Conservation (phyloP, 169 alveolate genomes). For the Eimeria praecox region DNA sequence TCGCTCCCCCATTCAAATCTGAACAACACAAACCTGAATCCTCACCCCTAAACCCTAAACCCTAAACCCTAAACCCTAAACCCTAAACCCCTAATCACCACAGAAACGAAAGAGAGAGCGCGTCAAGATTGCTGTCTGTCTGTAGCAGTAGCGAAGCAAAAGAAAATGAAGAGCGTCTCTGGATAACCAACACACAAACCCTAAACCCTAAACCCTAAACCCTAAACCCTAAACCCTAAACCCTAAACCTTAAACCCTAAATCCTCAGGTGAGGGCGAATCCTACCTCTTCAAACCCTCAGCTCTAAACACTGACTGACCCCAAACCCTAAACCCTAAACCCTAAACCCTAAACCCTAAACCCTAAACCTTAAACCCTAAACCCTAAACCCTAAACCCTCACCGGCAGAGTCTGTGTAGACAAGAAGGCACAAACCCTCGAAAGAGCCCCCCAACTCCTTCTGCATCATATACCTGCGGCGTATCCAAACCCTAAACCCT, state of each 20-base stretch:
- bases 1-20: too few species aligned
- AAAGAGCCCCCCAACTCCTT: neutral
- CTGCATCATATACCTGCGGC: neutral
- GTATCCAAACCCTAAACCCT: too few species aligned
- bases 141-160: too few species aligned
- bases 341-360: neutral
- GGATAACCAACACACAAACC: too few species aligned
- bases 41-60: neutral
- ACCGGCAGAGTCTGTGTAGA: neutral
- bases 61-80: conserved; percentile 12
- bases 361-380: neutral
- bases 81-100: conserved; percentile 52
- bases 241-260: neutral
- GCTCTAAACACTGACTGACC: neutral
- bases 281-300: too few species aligned
- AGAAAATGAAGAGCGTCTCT: too few species aligned
- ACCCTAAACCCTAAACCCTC: conserved; percentile 39
- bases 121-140: too few species aligned
- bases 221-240: neutral
- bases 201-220: conserved; percentile 15
- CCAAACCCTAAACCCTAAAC: conserved; percentile 8
- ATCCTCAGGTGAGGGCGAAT: too few species aligned
- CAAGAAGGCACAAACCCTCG: neutral
- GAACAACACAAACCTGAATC: too few species aligned
- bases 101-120: too few species aligned